Percentiles rank a stretch among this genome's conserved stretches.
phyloP scores from a whole-genome alignment of 768 basidiomycete species.

The Collybiopsis confluens region DNA sequence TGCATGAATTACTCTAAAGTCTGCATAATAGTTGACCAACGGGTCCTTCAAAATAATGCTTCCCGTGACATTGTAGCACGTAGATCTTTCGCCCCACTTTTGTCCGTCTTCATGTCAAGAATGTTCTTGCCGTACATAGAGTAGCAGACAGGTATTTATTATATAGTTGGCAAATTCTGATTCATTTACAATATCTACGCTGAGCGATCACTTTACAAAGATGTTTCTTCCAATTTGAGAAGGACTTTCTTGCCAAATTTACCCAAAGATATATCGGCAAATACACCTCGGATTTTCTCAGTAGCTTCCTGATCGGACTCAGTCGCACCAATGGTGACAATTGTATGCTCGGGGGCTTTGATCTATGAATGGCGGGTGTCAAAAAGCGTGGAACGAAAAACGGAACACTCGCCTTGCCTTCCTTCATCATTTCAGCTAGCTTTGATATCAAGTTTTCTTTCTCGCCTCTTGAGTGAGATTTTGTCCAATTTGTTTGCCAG shows the following conservation, averaged over 20 bases:
- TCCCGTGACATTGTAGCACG: no score
- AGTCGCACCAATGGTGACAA: constrained; percentile 45
- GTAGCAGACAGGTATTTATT: no score
- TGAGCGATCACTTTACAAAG: neutral
- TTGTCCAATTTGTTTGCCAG: constrained; percentile 76
- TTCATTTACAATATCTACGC: neutral
- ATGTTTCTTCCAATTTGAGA: constrained; percentile 29
- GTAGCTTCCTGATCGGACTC: constrained; percentile 34
- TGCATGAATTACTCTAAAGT: no score
- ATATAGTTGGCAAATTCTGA: no score
- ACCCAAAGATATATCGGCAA: constrained; percentile 34
- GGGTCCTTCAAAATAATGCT: no score
- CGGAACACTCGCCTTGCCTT: constrained; percentile 42
- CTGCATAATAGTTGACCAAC: no score
- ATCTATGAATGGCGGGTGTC: constrained; percentile 38
- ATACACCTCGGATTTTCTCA: constrained; percentile 45
- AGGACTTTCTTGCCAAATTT: constrained; percentile 40
- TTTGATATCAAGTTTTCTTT: constrained; percentile 46
- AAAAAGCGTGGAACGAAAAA: neutral
- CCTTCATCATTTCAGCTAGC: constrained; percentile 48
- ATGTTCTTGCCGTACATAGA: no score
- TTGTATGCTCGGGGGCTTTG: constrained; percentile 63
- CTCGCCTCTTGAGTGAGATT: constrained; percentile 40
- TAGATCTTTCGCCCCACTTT: no score
- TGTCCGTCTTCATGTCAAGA: no score